Base-by-base conservation (phyloP, 257 asterid species). In the Solanum sejunctum region DNA sequence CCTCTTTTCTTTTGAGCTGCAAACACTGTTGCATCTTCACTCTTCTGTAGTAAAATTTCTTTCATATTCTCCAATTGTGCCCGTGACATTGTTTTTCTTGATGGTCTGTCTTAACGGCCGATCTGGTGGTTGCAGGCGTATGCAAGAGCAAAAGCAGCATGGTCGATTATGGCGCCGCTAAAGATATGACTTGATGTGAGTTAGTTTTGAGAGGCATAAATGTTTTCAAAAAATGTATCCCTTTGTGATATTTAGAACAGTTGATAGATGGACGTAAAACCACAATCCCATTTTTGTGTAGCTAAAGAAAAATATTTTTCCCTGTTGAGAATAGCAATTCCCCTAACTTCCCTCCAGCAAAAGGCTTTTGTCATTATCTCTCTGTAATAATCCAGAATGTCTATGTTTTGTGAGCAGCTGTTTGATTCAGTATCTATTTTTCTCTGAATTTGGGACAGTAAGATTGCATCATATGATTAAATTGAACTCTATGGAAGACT, bases 61-160 rank as follows among this genome's bases (percentile, higher is more conserved):
- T 75, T 47, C 20, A 26, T 75, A 13, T 49, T 49, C 28, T 26
- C 21, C 21, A 21, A 47, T 21, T 2, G 41, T 75, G 43, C 41
- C 63, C 3, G 26, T 23, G 1, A 10, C 28, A n/a, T 2, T 12
- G 4, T 70, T 47, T 51, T 51, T 13, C 23, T 52, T 77, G 47
- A 51, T 77, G 63, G 10, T 51, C 47, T 51, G 10, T 51, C 47
- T 51, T 51, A 77, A 77, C 13, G 12, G 18, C 56, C 2, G 9
- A 1, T 72, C 49, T 70, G 60, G n/a, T 70, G 47, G 20, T 18
- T 89, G 89, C 97, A 95, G 98, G 93, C 90, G 93, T 83, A 84
- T 91, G 92, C 94, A 91, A 85, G 97, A 90, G 88, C 97, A 93
- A 88, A 91, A 92, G 66, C 93, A 92, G 89, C 94, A 92, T 1